These are phyloP conservation scores for Lavandula angustifolia DNA, from an alignment of 257 asterid species.

Conservation along the genomic window DNA sequence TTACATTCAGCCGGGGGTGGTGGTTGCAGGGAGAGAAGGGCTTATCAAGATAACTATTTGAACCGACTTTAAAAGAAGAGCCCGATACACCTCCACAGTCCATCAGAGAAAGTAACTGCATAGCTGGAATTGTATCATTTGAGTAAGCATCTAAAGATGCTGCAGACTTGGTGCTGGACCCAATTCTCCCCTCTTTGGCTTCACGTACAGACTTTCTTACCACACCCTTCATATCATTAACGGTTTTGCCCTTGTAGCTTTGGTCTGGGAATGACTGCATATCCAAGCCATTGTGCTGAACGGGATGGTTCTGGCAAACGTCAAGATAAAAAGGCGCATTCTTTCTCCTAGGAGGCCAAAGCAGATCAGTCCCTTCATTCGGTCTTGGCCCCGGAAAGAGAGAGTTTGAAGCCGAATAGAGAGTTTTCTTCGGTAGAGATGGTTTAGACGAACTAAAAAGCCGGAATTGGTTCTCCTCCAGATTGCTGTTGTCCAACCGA, in stretches of 20 bases:
- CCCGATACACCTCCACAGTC: conserved; percentile 47
- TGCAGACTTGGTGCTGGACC: conserved; percentile 32
- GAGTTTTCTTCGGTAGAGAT: conserved; percentile 41
- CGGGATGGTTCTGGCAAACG: conserved; percentile 30
- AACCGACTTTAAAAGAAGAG: conserved; percentile 41
- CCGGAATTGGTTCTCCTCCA: conserved; percentile 37
- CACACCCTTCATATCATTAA: conserved; percentile 35
- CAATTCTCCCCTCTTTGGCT: conserved; percentile 30
- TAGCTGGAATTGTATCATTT: conserved; percentile 78
- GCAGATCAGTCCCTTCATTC: conserved; percentile 35
- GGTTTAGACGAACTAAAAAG: conserved; percentile 40
- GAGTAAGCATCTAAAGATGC: conserved; percentile 52
- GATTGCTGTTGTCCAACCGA: conserved; percentile 25
- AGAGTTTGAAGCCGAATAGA: conserved; percentile 38
- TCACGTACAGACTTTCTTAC: conserved; percentile 26
- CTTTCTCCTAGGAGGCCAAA: conserved; percentile 45
- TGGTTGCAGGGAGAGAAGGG: conserved; percentile 49
- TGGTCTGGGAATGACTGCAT: conserved; percentile 33
- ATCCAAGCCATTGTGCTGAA: conserved; percentile 32
- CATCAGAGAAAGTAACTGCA: conserved; percentile 81
- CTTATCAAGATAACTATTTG: conserved; percentile 44
- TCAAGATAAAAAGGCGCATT: conserved; percentile 40
- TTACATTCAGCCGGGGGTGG: conserved; percentile 47
- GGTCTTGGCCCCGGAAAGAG: conserved; percentile 34
- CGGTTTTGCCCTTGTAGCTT: conserved; percentile 35